A percentile compares a stretch with the other conserved stretches of the same genome.
Evolutionary conservation across 1,284 basidiomycete genomes (phyloP).

Genomic region (Cystobasidiaceae sp.): DNA sequence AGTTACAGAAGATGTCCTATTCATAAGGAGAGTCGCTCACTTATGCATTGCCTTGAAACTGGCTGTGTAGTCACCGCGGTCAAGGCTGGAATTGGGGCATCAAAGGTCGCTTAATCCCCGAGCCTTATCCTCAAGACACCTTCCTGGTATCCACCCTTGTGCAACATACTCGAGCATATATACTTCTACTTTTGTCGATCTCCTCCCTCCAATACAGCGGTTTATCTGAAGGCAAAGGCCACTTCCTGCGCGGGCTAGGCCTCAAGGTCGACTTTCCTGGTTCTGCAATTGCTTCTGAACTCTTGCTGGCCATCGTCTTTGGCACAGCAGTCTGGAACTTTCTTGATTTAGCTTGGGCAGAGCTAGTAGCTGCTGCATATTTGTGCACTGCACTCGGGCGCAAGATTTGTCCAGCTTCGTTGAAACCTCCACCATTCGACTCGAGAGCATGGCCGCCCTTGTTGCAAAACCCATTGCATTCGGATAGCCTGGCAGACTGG

Average conservation of each 20-base stretch:
- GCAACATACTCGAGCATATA: neutral
- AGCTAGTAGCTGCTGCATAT: neutral
- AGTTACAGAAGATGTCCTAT: no score
- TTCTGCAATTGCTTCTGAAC: neutral
- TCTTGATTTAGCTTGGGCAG: slow-evolving; percentile 9
- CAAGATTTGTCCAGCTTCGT: neutral
- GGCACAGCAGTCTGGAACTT: slow-evolving; percentile 28
- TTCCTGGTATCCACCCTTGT: neutral
- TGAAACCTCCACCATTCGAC: slow-evolving; percentile 8
- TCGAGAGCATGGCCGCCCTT: slow-evolving; percentile 13
- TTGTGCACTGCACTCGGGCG: neutral
- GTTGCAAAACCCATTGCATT: slow-evolving; percentile 7
- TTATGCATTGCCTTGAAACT: no score
- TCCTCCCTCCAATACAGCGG: slow-evolving; percentile 6
- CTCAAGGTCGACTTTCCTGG: neutral
- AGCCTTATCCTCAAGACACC: neutral
- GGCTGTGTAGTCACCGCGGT: slow-evolving; percentile 18
- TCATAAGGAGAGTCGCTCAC: no score
- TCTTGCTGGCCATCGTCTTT: slow-evolving; percentile 7
- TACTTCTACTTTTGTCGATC: slow-evolving; percentile 6
- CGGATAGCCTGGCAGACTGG: slow-evolving; percentile 22
- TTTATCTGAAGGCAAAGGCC: neutral
- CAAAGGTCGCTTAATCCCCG: slow-evolving; percentile 19
- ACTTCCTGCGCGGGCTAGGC: slow-evolving; percentile 15
- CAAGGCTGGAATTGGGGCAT: slow-evolving; percentile 30